phyloP scores from a whole-genome alignment of 2,329 filamentous ascomycete species.

The Proliferodiscus dingleyae region DNA sequence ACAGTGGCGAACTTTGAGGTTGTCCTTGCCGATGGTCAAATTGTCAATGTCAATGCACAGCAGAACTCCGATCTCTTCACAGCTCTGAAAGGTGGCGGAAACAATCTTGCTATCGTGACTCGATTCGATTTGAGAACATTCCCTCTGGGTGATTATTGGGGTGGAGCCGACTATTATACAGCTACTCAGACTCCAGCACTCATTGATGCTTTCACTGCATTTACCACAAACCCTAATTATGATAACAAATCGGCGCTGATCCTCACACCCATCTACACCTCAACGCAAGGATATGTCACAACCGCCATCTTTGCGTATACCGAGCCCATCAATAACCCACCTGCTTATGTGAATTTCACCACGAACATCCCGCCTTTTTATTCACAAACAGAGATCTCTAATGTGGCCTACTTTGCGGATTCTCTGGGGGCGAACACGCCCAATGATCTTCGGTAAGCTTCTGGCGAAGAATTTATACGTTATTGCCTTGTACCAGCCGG shows the following conservation, averaged over 20 bases:
- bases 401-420: too few relatives aligned
- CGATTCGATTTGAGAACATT: slow-evolving; percentile 33
- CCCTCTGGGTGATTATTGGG: slow-evolving; percentile 1
- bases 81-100: slow-evolving; percentile 52
- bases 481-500: too few relatives aligned
- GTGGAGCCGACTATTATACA: slow-evolving; percentile 1
- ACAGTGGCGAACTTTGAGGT: slow-evolving; percentile 46
- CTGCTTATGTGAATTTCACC: too few relatives aligned
- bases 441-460: too few relatives aligned
- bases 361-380: too few relatives aligned
- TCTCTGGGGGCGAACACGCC: too few relatives aligned
- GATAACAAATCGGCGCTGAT: neutral
- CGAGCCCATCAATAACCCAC: too few relatives aligned
- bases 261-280: too few relatives aligned
- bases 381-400: too few relatives aligned
- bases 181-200: neutral
- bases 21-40: slow-evolving; percentile 45
- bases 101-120: slow-evolving; percentile 50
- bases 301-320: too few relatives aligned
- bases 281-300: too few relatives aligned
- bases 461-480: too few relatives aligned
- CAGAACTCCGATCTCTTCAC: slow-evolving; percentile 46
- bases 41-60: slow-evolving; percentile 40
- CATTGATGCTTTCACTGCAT: slow-evolving; percentile 2
- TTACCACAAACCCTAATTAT: neutral